These are phyloP conservation scores for Collybiopsis confluens DNA, from an alignment of 768 basidiomycete genomes.

Conservation along the genomic window DNA sequence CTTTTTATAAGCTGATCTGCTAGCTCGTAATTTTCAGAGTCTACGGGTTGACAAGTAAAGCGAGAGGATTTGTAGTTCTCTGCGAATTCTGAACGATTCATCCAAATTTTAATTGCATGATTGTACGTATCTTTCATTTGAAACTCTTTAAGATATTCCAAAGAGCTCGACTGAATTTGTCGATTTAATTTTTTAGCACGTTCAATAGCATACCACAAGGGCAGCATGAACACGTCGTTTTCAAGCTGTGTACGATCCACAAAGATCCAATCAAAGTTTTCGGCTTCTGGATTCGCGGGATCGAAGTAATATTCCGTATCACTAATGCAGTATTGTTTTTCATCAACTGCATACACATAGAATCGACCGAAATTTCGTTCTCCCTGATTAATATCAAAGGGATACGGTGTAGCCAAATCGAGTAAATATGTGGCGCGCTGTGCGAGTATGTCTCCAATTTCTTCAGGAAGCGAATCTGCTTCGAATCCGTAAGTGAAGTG, in stretches of 20 bases:
- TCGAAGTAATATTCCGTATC: conserved; percentile 3
- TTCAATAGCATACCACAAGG: conserved; percentile 7
- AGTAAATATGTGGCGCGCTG: conserved; percentile 3
- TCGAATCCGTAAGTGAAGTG: neutral
- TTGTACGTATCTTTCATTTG: conserved; percentile 5
- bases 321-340: neutral
- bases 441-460: conserved; percentile 3
- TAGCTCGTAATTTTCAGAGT: no score
- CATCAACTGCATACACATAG: neutral
- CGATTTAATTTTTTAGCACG: neutral
- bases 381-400: neutral
- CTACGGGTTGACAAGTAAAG: no score
- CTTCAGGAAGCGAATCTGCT: neutral
- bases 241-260: neutral
- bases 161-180: neutral
- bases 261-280: neutral
- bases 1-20: no score
- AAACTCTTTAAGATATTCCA: neutral
- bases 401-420: conserved; percentile 4
- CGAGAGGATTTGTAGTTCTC: neutral
- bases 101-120: neutral
- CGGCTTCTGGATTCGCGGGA: neutral
- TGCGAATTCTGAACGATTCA: neutral
- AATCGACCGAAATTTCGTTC: neutral
- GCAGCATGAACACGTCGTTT: neutral